phyloP scores from a whole-genome alignment of 2,329 filamentous ascomycete genomes.

The Phymatotrichopsis omnivora region DNA sequence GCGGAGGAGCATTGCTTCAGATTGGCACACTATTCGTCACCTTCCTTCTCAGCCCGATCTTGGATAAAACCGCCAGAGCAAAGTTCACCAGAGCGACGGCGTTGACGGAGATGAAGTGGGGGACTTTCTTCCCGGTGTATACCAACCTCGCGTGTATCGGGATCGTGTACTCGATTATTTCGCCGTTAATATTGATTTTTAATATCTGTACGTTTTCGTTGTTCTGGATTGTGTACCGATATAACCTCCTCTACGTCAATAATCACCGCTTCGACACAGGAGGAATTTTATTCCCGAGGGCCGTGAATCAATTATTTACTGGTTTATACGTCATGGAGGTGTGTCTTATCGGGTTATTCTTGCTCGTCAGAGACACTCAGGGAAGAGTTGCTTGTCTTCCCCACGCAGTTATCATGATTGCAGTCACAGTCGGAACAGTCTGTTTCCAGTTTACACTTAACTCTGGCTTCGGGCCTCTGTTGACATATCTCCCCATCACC shows the following conservation, averaged over 20 bases:
- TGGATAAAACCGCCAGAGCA: slow-evolving; percentile 69
- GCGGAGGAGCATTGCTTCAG: slow-evolving; percentile 79
- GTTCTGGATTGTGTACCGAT: slow-evolving; percentile 92
- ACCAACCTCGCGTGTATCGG: slow-evolving; percentile 93
- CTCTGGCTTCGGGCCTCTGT: slow-evolving; percentile 69
- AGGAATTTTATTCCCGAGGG: slow-evolving; percentile 79
- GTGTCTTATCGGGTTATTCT: slow-evolving; percentile 80
- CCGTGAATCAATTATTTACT: slow-evolving; percentile 91
- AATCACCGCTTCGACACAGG: slow-evolving; percentile 85
- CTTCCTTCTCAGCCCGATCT: slow-evolving; percentile 67
- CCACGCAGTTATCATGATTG: slow-evolving; percentile 78
- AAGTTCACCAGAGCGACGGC: slow-evolving; percentile 81
- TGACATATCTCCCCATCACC: slow-evolving; percentile 84
- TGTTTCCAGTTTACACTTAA: slow-evolving; percentile 76
- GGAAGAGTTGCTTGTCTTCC: slow-evolving; percentile 50
- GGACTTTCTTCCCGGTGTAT: slow-evolving; percentile 88
- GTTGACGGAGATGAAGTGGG: slow-evolving; percentile 73
- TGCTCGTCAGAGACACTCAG: slow-evolving; percentile 43
- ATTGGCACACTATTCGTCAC: slow-evolving; percentile 67
- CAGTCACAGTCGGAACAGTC: slow-evolving; percentile 58
- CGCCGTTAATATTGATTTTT: slow-evolving; percentile 85
- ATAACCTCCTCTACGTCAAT: slow-evolving; percentile 90
- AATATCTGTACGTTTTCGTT: slow-evolving; percentile 84
- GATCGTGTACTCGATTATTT: slow-evolving; percentile 76
- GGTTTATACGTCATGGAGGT: slow-evolving; percentile 93